phyloP scores from a whole-genome alignment of 2,329 filamentous ascomycete species.

The Dryadomyces quercivorus region DNA sequence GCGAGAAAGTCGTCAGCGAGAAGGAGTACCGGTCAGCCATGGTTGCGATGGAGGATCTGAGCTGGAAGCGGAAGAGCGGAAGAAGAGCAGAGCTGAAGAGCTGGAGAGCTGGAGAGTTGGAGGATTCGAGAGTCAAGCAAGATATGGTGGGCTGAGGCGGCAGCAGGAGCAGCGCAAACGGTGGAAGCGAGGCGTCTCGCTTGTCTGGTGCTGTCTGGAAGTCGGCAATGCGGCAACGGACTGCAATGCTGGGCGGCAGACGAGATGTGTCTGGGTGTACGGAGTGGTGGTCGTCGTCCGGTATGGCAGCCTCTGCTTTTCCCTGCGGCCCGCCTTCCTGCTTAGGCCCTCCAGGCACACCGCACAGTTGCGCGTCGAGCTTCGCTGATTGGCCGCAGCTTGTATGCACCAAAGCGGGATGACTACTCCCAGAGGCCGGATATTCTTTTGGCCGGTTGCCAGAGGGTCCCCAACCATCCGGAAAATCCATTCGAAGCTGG shows the following conservation, averaged over 20 bases:
- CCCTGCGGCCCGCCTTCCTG: neutral
- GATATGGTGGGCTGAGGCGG: neutral
- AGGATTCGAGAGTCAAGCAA: too few relatives aligned
- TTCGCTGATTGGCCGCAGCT: constrained; percentile 13
- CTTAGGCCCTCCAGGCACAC: constrained; percentile 13
- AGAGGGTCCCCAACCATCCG: neutral
- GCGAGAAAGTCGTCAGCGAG: constrained; percentile 98
- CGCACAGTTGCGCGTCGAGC: constrained; percentile 16
- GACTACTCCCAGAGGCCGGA: too few relatives aligned
- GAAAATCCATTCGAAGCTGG: neutral
- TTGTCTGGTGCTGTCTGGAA: neutral
- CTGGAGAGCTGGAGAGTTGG: too few relatives aligned
- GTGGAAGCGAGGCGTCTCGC: neutral
- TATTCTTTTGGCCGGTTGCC: neutral
- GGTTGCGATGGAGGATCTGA: constrained; percentile 14
- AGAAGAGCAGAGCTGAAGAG: too few relatives aligned
- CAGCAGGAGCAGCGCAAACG: neutral
- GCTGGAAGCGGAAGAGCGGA: too few relatives aligned
- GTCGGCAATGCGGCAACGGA: too few relatives aligned
- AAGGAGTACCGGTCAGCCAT: constrained; percentile 99
- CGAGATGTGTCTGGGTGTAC: neutral
- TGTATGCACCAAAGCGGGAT: constrained; percentile 3
- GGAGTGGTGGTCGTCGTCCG: neutral
- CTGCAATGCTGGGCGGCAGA: neutral
- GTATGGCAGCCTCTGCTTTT: neutral